These are phyloP conservation scores for Aspergillus bombycis DNA, from an alignment of 2,329 filamentous ascomycete genomes.

Conservation along the genomic window DNA sequence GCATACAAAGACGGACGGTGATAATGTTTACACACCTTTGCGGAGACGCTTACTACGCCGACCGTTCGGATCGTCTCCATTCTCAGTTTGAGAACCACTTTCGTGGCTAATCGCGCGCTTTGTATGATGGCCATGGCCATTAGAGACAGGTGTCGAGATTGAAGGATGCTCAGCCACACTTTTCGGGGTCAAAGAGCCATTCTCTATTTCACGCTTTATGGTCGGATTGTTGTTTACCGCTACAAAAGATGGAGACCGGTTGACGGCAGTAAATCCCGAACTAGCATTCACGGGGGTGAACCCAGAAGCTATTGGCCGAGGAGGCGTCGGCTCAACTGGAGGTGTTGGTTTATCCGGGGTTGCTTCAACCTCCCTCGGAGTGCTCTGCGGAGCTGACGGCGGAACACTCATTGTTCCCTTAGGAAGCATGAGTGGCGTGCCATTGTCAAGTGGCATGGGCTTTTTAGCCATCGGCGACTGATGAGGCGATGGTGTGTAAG, in stretches of 20 bases:
- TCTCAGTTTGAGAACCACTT: slow-evolving; percentile 47
- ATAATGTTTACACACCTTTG: slow-evolving; percentile 63
- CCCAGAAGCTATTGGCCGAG: slow-evolving; percentile 50
- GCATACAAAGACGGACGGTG: background rate
- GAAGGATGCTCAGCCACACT: slow-evolving; percentile 66
- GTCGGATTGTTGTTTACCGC: slow-evolving; percentile 43
- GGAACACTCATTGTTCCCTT: slow-evolving; percentile 57
- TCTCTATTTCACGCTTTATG: slow-evolving; percentile 58
- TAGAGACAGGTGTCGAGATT: slow-evolving; percentile 59
- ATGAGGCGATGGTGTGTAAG: slow-evolving; percentile 77
- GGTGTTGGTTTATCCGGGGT: slow-evolving; percentile 39
- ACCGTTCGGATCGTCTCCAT: slow-evolving; percentile 67
- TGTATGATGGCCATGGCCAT: slow-evolving; percentile 60
- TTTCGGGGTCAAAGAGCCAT: slow-evolving; percentile 62
- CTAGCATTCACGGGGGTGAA: slow-evolving; percentile 74
- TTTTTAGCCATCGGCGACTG: slow-evolving; percentile 70
- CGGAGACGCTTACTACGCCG: slow-evolving; percentile 91
- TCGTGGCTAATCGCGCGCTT: slow-evolving; percentile 76
- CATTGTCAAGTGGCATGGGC: slow-evolving; percentile 38
- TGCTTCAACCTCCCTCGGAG: slow-evolving; percentile 48
- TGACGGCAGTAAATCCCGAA: slow-evolving; percentile 63
- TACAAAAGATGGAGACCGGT: slow-evolving; percentile 51
- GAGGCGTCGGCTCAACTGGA: slow-evolving; percentile 42
- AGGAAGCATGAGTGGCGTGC: slow-evolving; percentile 53
- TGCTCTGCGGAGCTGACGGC: slow-evolving; percentile 64